Evolutionary conservation across 2,329 filamentous ascomycete species (phyloP).

Genomic region (Penicillium brevicompactum): DNA sequence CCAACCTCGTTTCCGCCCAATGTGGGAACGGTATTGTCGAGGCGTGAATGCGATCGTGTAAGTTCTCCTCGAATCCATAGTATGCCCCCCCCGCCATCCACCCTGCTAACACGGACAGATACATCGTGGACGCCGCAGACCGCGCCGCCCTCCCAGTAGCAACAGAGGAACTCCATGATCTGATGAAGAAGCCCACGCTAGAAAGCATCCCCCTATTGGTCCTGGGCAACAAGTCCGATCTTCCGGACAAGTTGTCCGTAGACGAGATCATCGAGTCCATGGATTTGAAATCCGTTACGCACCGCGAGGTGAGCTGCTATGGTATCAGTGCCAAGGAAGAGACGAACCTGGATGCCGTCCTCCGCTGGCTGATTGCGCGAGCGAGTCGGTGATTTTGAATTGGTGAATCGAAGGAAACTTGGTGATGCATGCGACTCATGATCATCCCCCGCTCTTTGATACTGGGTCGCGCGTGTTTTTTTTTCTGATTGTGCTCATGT

Average conservation of each 20-base stretch:
- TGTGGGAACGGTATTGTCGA: conserved; percentile 99
- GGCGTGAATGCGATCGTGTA: conserved; percentile 95
- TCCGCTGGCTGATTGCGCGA: conserved; percentile 94
- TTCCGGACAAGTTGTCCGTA: conserved; percentile 85
- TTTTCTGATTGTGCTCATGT: conserved; percentile 16
- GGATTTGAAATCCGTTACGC: conserved; percentile 83
- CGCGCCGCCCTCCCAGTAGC: conserved; percentile 76
- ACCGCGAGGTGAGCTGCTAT: conserved; percentile 96
- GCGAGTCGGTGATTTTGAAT: conserved; percentile 63
- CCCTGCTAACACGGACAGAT: conserved; percentile 50
- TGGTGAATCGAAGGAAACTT: too few species aligned
- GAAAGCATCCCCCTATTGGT: conserved; percentile 91
- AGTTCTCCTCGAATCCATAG: conserved; percentile 24
- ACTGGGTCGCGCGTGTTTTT: conserved; percentile 8
- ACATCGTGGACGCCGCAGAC: conserved; percentile 97
- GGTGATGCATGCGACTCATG: neutral
- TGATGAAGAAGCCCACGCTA: conserved; percentile 81
- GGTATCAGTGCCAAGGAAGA: conserved; percentile 98
- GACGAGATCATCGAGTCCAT: conserved; percentile 94
- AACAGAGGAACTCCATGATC: conserved; percentile 85
- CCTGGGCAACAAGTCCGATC: conserved; percentile 94
- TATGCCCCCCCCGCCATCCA: neutral
- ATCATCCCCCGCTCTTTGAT: conserved; percentile 12
- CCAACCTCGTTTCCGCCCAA: conserved; percentile 92
- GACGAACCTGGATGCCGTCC: conserved; percentile 94